Percentiles rank a stretch among this genome's conserved stretches.
Conservation (phyloP, 352 stramenopile species). For the Globisporangium perplexum region DNA sequence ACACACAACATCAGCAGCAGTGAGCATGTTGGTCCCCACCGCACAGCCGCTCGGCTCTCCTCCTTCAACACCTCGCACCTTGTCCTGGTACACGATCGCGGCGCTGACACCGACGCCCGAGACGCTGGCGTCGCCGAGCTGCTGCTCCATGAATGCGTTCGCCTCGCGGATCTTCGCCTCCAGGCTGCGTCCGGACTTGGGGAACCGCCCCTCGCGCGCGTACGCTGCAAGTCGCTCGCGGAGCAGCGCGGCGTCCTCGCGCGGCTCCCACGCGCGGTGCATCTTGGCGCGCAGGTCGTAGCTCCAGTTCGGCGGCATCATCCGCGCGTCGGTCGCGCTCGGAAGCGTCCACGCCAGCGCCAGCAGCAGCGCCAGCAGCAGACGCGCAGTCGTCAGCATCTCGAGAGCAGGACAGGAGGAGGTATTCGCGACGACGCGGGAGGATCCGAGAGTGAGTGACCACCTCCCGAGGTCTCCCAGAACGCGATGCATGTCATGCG, state of each 20-base stretch:
- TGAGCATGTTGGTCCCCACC: too few species aligned
- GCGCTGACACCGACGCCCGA: slow-evolving; percentile 37
- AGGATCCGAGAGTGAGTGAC: too few species aligned
- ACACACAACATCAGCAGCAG: too few species aligned
- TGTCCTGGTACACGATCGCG: slow-evolving; percentile 45
- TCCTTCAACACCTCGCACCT: slow-evolving; percentile 29
- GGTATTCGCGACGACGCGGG: too few species aligned
- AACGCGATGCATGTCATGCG: too few species aligned
- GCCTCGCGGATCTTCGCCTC: slow-evolving; percentile 39
- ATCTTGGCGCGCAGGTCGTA: slow-evolving; percentile 13
- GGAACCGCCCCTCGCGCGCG: slow-evolving; percentile 28
- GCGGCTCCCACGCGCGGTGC: slow-evolving; percentile 7
- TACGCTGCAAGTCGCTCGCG: slow-evolving; percentile 27
- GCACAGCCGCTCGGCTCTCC: too few species aligned
- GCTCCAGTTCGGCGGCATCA: slow-evolving; percentile 6
- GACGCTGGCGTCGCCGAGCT: slow-evolving; percentile 26
- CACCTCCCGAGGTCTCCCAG: too few species aligned
- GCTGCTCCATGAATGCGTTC: slow-evolving; percentile 31
- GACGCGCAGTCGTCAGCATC: background rate
- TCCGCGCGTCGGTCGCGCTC: background rate
- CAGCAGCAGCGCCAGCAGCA: background rate
- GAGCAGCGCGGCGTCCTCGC: slow-evolving; percentile 8
- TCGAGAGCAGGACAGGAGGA: too few species aligned
- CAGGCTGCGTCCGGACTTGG: slow-evolving; percentile 24
- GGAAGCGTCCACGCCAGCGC: background rate